Base-by-base conservation (phyloP, 495 filamentous ascomycete genomes). In the Cladorrhinum samala region DNA sequence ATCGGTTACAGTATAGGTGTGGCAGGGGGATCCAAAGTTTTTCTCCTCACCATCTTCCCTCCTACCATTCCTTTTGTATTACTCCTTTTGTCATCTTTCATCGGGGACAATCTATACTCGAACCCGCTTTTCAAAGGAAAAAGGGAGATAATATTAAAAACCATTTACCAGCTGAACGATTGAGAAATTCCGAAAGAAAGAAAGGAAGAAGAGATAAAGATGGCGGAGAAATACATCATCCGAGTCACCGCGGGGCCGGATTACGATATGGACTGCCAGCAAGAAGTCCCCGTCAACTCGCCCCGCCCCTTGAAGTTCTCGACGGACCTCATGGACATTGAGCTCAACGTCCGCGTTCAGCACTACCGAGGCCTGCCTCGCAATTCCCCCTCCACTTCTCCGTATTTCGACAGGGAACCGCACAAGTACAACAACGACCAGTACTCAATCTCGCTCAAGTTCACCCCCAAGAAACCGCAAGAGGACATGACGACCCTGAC, bases 361-460 rank as follows among this genome's bases (percentile, higher is more conserved):
- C 64, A 75, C 27, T 77, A 76, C 65, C 55, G 62, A 42, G 85
- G 84, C 23, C 72, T 85, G 52, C 85, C 85, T 3, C 71, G 68
- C 19, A 57, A 62, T 42, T 82, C 85, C 16, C 83, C 84, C 0
- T 51, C 57, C 2, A 82, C 83, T 2, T 83, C 81, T 44, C 64
- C 78, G 2, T 96, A 96, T 72, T 96, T 98, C 76, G 69, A 76
- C 21, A 69, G 80, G 18, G 77, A 83, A 9, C 68, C 74, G 17
- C 90, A 95, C 67, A 55, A 58, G n/a, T 58, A 55, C 45, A 76
- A 72, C 40, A 68, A 76, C 20, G 90, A 96, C 67, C 83, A 85
- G 57, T 96, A 96, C 72, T 84, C 79, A 61, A 86, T 97, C 59
- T 77, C 78, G 25, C 86, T 95, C 65, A 72, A 78, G 16, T 87